These are phyloP conservation scores for Neonectria neomacrospora DNA, from an alignment of 2,329 filamentous ascomycete genomes.

Conservation along the genomic window DNA sequence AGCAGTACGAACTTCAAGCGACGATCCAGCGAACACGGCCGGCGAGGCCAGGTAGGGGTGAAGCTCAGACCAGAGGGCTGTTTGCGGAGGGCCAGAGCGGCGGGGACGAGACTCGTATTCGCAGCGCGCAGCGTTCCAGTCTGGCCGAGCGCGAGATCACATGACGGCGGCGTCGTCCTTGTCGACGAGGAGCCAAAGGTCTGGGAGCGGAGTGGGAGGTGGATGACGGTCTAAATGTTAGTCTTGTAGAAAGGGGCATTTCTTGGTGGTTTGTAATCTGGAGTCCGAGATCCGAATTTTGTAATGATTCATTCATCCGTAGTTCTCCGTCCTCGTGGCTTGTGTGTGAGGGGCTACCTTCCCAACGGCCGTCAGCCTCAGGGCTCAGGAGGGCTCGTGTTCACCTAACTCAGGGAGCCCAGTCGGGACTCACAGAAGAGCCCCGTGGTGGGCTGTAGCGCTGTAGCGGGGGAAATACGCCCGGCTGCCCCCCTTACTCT, in stretches of 20 bases:
- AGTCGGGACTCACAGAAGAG: no score
- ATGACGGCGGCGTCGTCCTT: conserved; percentile 1
- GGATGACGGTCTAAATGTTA: background rate
- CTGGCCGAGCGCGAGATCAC: background rate
- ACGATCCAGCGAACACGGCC: background rate
- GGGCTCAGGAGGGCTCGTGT: no score
- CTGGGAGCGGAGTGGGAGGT: conserved; percentile 1
- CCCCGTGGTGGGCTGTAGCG: background rate
- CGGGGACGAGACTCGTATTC: background rate
- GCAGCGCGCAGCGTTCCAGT: background rate
- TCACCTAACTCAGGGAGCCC: no score
- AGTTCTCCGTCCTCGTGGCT: background rate
- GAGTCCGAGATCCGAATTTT: background rate
- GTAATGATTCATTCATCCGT: background rate
- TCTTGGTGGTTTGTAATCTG: background rate
- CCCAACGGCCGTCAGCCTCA: no score
- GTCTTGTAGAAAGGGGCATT: background rate
- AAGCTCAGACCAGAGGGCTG: background rate
- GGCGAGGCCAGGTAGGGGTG: background rate
- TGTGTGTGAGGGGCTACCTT: background rate
- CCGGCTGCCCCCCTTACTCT: background rate
- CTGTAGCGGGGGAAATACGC: background rate
- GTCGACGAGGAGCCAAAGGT: background rate
- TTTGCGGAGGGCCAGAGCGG: background rate
- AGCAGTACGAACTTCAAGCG: background rate